Base-by-base conservation (phyloP, 192 early-diverging fungal species). In the Obelidium mucronatum region DNA sequence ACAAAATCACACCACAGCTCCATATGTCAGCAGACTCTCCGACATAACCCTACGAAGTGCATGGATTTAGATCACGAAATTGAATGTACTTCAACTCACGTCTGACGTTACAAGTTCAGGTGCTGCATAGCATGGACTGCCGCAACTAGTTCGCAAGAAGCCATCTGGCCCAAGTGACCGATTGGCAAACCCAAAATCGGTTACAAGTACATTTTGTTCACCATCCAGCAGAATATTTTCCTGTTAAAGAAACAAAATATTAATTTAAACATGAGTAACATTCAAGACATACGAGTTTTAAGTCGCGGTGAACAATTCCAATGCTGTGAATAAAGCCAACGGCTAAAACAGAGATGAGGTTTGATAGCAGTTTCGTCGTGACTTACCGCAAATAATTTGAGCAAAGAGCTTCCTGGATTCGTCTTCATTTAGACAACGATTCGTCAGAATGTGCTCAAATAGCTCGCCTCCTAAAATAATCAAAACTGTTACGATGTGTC, bases 111-210 rank as follows among this genome's bases (percentile, higher is more conserved):
- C 98, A 31, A 99, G 89, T 82, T 99, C 98, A 1, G 98, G 98
- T 5, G 98, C 98, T 1, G 98, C 98, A 82, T 99, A 99, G 83
- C 98, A 99, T 30, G 98, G 98, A 66, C 94, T 96, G 8, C 98
- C 98, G 80, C 98, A 99, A 40, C 92, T 94, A 11, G 98, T 99
- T 6, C 92, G 83, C 89, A 99, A 92, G 63, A 98, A 83, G 35
- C 59, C 42, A 26, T 87, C 80, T 17, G 66, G 58, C 0, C 92
- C 85, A 4, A 85, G 85, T 22, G 88, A 84, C 84, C 94, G 91
- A 75, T 98, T 99, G 30, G 97, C 96, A 84, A 99, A 99, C 11
- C 97, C 97, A 92, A 99, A 99, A 79, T 99, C 97, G 6, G 97
- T 97, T 79, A 99, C 97, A 68, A 96, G 93, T 51, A 99, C 90